phyloP scores from a whole-genome alignment of 495 filamentous ascomycete species.

The Penicillium tannophilum region DNA sequence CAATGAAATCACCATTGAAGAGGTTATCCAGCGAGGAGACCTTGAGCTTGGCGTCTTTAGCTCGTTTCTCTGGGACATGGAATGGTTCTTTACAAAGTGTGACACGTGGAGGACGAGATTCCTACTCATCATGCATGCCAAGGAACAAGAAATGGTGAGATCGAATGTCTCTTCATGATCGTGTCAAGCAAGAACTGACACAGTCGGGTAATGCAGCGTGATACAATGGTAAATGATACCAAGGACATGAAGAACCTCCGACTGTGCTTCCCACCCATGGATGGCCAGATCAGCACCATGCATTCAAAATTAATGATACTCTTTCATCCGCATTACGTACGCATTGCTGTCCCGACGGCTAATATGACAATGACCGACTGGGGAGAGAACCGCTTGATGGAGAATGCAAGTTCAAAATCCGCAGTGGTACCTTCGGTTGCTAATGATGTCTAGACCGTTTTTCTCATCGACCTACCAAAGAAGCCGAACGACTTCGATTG shows the following conservation, averaged over 20 bases:
- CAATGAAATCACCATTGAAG: constrained; percentile 87
- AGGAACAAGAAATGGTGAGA: constrained; percentile 43
- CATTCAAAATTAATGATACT: constrained; percentile 89
- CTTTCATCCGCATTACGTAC: constrained; percentile 66
- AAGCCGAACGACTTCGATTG: constrained; percentile 28
- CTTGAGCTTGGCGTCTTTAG: constrained; percentile 79
- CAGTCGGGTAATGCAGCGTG: constrained; percentile 1
- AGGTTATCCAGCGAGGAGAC: constrained; percentile 73
- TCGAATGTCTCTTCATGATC: background rate
- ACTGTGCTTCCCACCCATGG: constrained; percentile 81
- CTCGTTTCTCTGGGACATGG: constrained; percentile 82
- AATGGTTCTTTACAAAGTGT: constrained; percentile 69
- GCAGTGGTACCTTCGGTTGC: background rate
- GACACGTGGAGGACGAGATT: constrained; percentile 55
- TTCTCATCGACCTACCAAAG: constrained; percentile 81
- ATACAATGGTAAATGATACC: constrained; percentile 42
- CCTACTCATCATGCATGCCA: constrained; percentile 71
- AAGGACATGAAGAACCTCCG: constrained; percentile 56
- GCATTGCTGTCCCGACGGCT: constrained; percentile 78
- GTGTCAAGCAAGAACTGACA: background rate
- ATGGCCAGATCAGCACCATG: constrained; percentile 68
- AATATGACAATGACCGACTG: constrained; percentile 83
- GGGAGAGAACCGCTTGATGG: constrained; percentile 78
- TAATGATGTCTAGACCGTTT: constrained; percentile 57
- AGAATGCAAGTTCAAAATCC: constrained; percentile 58